Evolutionary conservation across 495 filamentous ascomycete genomes (phyloP).

Genomic region (Endocarpon pusillum): DNA sequence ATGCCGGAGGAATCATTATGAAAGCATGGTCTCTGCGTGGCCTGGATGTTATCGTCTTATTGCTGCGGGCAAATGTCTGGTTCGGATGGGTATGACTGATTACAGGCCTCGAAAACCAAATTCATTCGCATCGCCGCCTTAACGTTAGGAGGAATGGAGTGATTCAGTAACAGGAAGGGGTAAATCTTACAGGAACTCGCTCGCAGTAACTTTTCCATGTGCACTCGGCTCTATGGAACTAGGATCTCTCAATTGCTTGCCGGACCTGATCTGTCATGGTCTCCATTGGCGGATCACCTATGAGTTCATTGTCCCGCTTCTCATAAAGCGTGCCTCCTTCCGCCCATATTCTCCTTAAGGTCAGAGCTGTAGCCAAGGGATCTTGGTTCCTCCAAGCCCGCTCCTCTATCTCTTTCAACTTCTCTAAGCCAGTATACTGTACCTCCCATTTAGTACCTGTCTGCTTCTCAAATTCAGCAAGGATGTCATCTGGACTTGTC

Average conservation of each 20-base stretch:
- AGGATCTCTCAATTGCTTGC: conserved; percentile 23
- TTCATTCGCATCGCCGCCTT: no score
- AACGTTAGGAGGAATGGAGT: no score
- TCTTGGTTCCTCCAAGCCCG: conserved; percentile 34
- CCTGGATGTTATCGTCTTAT: no score
- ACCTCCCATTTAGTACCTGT: conserved; percentile 38
- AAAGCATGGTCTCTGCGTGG: no score
- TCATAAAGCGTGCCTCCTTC: conserved; percentile 55
- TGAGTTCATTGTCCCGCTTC: conserved; percentile 42
- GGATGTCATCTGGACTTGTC: conserved; percentile 40
- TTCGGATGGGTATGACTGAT: no score
- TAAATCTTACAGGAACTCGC: no score
- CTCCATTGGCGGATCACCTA: conserved; percentile 30
- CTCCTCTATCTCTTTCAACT: conserved; percentile 33
- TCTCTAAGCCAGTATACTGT: conserved; percentile 31
- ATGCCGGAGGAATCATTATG: no score
- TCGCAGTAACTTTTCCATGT: no score
- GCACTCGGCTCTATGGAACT: no score
- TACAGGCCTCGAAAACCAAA: no score
- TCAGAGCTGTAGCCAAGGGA: conserved; percentile 35
- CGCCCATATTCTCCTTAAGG: conserved; percentile 51
- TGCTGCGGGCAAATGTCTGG: no score
- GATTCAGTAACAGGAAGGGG: no score
- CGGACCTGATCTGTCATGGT: conserved; percentile 29
- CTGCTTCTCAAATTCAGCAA: conserved; percentile 49